A percentile compares a stretch with the other conserved stretches of the same genome.
phyloP scores from a whole-genome alignment of 495 filamentous ascomycete genomes.

The Clohesyomyces aquaticus region DNA sequence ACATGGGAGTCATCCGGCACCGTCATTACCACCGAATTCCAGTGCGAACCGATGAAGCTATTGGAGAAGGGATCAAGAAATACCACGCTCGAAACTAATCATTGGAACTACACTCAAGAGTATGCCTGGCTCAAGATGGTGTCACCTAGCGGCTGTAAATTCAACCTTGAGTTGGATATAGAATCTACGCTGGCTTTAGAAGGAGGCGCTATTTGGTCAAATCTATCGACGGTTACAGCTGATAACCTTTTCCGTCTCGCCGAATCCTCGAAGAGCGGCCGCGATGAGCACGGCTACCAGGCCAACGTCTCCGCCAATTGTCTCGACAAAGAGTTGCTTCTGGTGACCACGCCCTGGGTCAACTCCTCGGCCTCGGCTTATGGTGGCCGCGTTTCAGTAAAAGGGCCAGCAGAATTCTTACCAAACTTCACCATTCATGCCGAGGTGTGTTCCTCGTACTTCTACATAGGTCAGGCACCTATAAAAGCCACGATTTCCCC shows the following conservation, averaged over 20 bases:
- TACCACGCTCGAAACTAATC: not conserved
- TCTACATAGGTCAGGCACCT: not conserved
- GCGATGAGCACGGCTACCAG: too few species aligned
- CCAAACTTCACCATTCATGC: not conserved
- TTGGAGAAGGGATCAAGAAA: not conserved
- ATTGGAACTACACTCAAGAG: not conserved
- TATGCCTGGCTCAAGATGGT: not conserved
- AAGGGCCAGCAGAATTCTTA: not conserved
- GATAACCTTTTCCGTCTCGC: too few species aligned
- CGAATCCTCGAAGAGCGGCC: too few species aligned
- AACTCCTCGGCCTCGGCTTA: too few species aligned
- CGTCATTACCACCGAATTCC: not conserved
- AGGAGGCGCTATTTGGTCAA: not conserved
- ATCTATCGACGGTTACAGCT: not conserved
- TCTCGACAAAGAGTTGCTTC: not conserved
- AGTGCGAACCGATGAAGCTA: not conserved
- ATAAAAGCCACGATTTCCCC: not conserved
- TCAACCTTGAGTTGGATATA: not conserved
- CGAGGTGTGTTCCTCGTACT: not conserved
- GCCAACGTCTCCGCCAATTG: not conserved
- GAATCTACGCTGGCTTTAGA: not conserved
- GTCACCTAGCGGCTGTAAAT: not conserved
- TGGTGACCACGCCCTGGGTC: not conserved
- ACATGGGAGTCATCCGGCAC: not conserved
- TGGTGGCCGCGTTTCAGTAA: too few species aligned